These are phyloP conservation scores for Kodamaea kakaduensis DNA, from an alignment of 805 yeast species.

Conservation along the genomic window DNA sequence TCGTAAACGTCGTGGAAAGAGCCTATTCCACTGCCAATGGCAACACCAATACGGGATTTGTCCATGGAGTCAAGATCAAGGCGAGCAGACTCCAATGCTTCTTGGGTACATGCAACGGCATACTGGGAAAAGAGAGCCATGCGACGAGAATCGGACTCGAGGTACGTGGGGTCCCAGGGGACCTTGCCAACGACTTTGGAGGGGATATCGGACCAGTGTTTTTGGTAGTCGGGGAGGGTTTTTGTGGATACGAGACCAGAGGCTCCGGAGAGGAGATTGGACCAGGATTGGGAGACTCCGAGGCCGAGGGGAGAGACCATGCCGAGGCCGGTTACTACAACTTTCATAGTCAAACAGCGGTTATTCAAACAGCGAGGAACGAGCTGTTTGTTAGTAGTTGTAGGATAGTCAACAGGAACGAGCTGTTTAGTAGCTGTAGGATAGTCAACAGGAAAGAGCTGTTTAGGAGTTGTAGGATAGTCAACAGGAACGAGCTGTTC, in stretches of 20 bases:
- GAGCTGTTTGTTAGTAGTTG: too few species aligned
- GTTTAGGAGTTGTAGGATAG: too few species aligned
- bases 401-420: too few species aligned
- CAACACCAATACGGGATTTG: conserved; percentile 52
- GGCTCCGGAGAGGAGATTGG: conserved; percentile 43
- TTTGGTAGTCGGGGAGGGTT: conserved; percentile 34
- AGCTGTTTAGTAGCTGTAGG: too few species aligned
- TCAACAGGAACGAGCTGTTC: too few species aligned
- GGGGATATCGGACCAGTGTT: conserved; percentile 55
- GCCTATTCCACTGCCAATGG: conserved; percentile 93
- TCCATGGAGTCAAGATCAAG: conserved; percentile 28
- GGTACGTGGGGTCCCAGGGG: conserved; percentile 46
- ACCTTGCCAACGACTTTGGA: conserved; percentile 73
- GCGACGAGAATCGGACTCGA: conserved; percentile 51
- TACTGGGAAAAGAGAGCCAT: conserved; percentile 72
- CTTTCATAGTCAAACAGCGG: too few species aligned
- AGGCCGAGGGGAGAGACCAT: conserved; percentile 82
- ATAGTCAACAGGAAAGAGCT: too few species aligned
- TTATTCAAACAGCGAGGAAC: too few species aligned
- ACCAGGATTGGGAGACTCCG: conserved; percentile 56
- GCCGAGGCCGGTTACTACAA: conserved; percentile 92
- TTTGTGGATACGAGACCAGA: conserved; percentile 61
- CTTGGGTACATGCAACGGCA: conserved; percentile 70
- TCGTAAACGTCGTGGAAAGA: conserved; percentile 70
- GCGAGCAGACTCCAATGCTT: conserved; percentile 70